These are phyloP conservation scores for Trypanosoma platydactyli DNA, from an alignment of 208 protist genomes.

Conservation along the genomic window DNA sequence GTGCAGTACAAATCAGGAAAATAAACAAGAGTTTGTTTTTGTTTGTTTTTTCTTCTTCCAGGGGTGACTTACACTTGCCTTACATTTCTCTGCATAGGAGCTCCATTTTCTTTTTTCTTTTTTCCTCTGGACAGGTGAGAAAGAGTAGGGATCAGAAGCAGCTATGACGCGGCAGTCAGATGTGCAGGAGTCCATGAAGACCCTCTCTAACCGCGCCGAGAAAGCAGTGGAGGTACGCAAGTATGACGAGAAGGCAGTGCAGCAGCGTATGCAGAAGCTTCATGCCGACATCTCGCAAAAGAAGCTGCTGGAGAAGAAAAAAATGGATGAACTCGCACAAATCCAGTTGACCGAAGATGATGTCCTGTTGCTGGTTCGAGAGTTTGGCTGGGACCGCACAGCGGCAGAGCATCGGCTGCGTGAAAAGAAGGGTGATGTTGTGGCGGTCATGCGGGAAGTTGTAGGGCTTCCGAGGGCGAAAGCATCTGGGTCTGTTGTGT, in stretches of 20 bases:
- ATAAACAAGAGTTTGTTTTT: no score
- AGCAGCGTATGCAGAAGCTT: slow-evolving; percentile 71
- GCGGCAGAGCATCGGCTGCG: slow-evolving; percentile 51
- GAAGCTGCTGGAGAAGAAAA: slow-evolving; percentile 55
- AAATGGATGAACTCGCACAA: slow-evolving; percentile 45
- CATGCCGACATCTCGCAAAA: slow-evolving; percentile 59
- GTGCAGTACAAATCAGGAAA: no score
- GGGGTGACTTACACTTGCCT: slow-evolving; percentile 6
- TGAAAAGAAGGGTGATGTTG: slow-evolving; percentile 59
- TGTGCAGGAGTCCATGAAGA: slow-evolving; percentile 79
- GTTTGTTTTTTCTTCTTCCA: no score
- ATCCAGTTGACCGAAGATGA: slow-evolving; percentile 48
- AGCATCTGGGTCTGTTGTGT: background rate
- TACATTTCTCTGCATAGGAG: slow-evolving; percentile 49
- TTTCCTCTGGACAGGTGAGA: slow-evolving; percentile 1
- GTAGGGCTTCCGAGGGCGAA: slow-evolving; percentile 64
- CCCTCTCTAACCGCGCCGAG: slow-evolving; percentile 59
- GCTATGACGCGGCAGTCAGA: slow-evolving; percentile 68
- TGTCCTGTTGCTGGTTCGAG: slow-evolving; percentile 45
- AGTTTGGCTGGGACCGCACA: slow-evolving; percentile 35
- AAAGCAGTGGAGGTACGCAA: slow-evolving; percentile 69
- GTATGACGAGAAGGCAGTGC: slow-evolving; percentile 67
- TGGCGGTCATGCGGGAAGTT: slow-evolving; percentile 59
- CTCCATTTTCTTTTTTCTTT: slow-evolving; percentile 33
- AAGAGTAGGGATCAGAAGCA: background rate